Percentiles rank a stretch among this genome's conserved stretches.
Conservation (phyloP, 2,329 filamentous ascomycete genomes). For the Arthroderma sp. region DNA sequence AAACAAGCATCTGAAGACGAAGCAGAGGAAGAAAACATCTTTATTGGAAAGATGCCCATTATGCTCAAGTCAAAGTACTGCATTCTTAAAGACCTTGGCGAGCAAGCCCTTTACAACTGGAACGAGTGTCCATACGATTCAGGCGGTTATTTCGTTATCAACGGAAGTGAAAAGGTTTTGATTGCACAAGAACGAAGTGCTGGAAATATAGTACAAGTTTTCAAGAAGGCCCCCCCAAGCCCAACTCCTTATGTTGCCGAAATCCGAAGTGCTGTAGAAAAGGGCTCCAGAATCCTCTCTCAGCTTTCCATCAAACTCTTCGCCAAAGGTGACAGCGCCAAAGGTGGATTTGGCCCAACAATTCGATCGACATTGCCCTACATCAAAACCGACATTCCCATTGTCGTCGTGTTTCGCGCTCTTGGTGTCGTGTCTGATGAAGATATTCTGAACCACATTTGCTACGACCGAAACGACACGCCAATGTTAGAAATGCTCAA, state of each 20-base stretch:
- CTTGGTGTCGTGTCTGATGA: conserved; percentile 93
- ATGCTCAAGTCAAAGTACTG: conserved; percentile 98
- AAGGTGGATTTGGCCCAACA: conserved; percentile 70
- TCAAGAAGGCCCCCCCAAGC: conserved; percentile 91
- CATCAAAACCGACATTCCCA: conserved; percentile 83
- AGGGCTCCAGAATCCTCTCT: conserved; percentile 87
- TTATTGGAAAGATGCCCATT: conserved; percentile 89
- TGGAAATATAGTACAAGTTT: conserved; percentile 97
- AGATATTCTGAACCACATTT: conserved; percentile 95
- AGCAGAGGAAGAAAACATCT: conserved; percentile 59
- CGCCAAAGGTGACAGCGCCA: conserved; percentile 67
- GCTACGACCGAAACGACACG: conserved; percentile 86
- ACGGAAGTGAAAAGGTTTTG: conserved; percentile 94
- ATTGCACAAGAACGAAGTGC: conserved; percentile 97
- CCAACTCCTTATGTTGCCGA: conserved; percentile 89
- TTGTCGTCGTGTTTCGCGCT: conserved; percentile 90
- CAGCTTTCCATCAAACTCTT: conserved; percentile 84
- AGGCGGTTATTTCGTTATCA: conserved; percentile 98
- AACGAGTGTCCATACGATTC: conserved; percentile 98
- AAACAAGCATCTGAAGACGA: conserved; percentile 37
- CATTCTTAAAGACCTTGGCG: conserved; percentile 68
- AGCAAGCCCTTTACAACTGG: conserved; percentile 76
- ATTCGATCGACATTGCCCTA: conserved; percentile 88
- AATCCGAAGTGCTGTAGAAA: conserved; percentile 91
- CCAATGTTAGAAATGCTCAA: conserved; percentile 97